Percentiles rank a stretch among this genome's conserved stretches.
Conservation (phyloP, 768 basidiomycete species). For the Mrakia hoshinonis region DNA sequence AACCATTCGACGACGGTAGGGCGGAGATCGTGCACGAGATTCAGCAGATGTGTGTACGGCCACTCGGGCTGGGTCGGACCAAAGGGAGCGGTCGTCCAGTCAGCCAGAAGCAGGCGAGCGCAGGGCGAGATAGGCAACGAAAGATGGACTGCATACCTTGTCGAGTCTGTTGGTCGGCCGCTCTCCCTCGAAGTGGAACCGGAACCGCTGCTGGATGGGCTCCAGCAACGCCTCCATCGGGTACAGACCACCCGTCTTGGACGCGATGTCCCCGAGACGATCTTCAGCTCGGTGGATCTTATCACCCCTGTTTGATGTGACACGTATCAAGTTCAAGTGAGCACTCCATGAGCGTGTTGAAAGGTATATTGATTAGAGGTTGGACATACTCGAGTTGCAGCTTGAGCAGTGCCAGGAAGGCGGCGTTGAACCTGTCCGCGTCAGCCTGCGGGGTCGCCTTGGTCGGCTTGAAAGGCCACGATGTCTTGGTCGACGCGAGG, state of each 20-base stretch:
- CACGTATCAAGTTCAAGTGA: background rate
- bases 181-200: conserved; percentile 84
- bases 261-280: conserved; percentile 40
- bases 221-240: conserved; percentile 74
- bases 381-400: conserved; percentile 67
- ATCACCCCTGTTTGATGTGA: conserved; percentile 35
- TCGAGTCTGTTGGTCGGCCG: conserved; percentile 83
- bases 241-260: conserved; percentile 52
- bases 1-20: conserved; percentile 67
- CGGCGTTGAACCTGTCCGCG: conserved; percentile 53
- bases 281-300: conserved; percentile 31
- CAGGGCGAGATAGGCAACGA: too few relatives aligned
- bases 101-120: background rate
- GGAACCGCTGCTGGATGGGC: conserved; percentile 77
- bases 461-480: conserved; percentile 23
- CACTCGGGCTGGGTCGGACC: conserved; percentile 68
- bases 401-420: conserved; percentile 65
- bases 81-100: background rate
- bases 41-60: conserved; percentile 87
- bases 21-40: conserved; percentile 75
- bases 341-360: background rate
- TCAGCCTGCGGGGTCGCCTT: background rate
- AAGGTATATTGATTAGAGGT: background rate
- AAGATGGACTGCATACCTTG: conserved; percentile 52
- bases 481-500: conserved; percentile 5